These are phyloP conservation scores for Ceratocystis cubensis DNA, from an alignment of 2,329 filamentous ascomycete species.

Conservation along the genomic window DNA sequence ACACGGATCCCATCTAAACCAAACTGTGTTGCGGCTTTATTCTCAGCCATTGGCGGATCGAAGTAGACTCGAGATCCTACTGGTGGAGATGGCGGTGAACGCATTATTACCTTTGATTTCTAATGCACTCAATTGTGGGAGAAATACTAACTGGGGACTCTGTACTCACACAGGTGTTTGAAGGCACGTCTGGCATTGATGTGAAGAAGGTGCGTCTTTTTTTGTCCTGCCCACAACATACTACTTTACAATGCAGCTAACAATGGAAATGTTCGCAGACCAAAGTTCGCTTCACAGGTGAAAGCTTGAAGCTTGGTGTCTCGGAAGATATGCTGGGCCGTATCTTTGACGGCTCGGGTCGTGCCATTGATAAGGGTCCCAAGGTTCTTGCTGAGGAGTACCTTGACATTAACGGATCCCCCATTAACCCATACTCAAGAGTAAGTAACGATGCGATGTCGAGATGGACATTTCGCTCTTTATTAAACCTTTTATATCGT, in stretches of 20 bases:
- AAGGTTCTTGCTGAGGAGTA: slow-evolving; percentile 98
- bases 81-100: background rate
- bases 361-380: slow-evolving; percentile 96
- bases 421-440: slow-evolving; percentile 96
- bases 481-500: background rate
- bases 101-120: background rate
- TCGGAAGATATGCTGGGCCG: slow-evolving; percentile 99
- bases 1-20: background rate
- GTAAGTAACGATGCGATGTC: slow-evolving; percentile 38
- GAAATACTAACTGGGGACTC: background rate
- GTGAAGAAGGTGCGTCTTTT: slow-evolving; percentile 73
- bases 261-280: slow-evolving; percentile 44
- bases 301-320: slow-evolving; percentile 96
- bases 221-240: background rate
- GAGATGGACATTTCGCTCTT: background rate
- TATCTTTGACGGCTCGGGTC: slow-evolving; percentile 95
- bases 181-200: slow-evolving; percentile 93
- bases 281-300: slow-evolving; percentile 90
- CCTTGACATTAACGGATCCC: slow-evolving; percentile 96
- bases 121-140: background rate
- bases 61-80: background rate
- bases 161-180: slow-evolving; percentile 62
- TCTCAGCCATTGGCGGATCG: background rate
- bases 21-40: background rate
- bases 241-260: slow-evolving; percentile 24